A percentile compares a stretch with the other conserved stretches of the same genome.
Conservation (phyloP, 139 green algal genomes). For the Chlamydomonas applanata region DNA sequence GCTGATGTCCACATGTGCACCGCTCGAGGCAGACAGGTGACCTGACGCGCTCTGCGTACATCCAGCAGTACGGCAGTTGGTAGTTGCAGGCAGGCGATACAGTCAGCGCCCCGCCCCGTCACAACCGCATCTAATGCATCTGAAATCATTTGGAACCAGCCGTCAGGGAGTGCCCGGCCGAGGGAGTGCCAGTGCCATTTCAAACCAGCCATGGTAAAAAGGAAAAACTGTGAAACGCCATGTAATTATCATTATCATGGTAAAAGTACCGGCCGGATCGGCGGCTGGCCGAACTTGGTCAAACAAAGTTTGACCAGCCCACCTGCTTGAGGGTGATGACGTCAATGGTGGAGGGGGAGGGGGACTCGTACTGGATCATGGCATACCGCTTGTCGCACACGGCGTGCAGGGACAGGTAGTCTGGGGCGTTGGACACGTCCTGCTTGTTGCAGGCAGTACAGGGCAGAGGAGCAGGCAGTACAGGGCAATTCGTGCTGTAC, state of each 20-base stretch:
- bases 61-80: neutral
- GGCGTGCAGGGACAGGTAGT: conserved; percentile 12
- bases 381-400: neutral
- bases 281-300: too few relatives aligned
- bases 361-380: conserved; percentile 14
- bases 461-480: neutral
- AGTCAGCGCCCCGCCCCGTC: too few relatives aligned
- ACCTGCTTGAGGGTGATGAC: conserved; percentile 5
- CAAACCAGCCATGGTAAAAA: too few relatives aligned
- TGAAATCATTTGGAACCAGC: too few relatives aligned
- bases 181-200: neutral
- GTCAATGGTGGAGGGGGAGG: neutral
- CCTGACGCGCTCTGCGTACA: neutral
- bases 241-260: too few relatives aligned
- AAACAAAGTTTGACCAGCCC: too few relatives aligned
- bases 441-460: neutral
- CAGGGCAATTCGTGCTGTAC: too few relatives aligned
- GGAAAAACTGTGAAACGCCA: too few relatives aligned
- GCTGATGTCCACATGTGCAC: conserved; percentile 7
- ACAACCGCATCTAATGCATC: neutral
- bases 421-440: conserved; percentile 7
- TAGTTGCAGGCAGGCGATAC: too few relatives aligned
- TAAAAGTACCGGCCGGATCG: too few relatives aligned
- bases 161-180: neutral
- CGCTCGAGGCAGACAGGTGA: neutral